These are phyloP conservation scores for Auriscalpium microsporum DNA, from an alignment of 768 basidiomycete species.

Conservation along the genomic window DNA sequence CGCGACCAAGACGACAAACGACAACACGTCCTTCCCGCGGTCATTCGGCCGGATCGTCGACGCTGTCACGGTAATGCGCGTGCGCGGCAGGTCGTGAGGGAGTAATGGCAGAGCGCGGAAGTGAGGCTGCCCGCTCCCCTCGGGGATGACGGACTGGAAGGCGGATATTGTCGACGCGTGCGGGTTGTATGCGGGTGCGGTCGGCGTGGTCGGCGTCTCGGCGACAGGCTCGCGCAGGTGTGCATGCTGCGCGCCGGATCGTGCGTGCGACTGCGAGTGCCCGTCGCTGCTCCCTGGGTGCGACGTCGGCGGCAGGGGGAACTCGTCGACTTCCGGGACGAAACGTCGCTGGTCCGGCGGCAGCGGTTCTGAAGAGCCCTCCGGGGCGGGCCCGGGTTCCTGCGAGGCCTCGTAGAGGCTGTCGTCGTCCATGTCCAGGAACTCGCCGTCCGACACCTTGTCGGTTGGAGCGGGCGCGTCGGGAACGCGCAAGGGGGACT, in stretches of 20 bases:
- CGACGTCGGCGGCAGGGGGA: conserved; percentile 12
- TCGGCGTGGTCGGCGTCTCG: conserved; percentile 14
- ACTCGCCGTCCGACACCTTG: conserved; percentile 35
- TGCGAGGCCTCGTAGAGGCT: conserved; percentile 33
- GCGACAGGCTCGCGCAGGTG: conserved; percentile 12
- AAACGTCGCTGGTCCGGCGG: background rate
- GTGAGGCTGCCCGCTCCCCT: conserved; percentile 24
- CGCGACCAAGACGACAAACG: conserved; percentile 73
- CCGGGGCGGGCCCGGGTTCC: conserved; percentile 27
- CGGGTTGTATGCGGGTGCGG: conserved; percentile 6
- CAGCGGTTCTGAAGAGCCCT: conserved; percentile 9
- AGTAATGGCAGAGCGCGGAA: conserved; percentile 72
- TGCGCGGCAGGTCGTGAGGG: conserved; percentile 62
- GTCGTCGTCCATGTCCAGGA: conserved; percentile 54
- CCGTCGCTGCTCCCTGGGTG: conserved; percentile 2
- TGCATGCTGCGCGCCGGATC: background rate
- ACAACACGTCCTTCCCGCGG: conserved; percentile 84
- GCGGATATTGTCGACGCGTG: conserved; percentile 7
- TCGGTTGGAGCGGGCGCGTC: conserved; percentile 11
- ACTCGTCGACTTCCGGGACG: conserved; percentile 13
- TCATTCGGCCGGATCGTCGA: conserved; percentile 87
- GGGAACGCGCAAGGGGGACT: conserved; percentile 1
- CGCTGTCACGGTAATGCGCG: conserved; percentile 61
- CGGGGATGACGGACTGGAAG: conserved; percentile 15
- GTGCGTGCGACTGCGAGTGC: background rate